These are phyloP conservation scores for Truncatella angustata DNA, from an alignment of 2,329 filamentous ascomycete genomes.

Conservation along the genomic window DNA sequence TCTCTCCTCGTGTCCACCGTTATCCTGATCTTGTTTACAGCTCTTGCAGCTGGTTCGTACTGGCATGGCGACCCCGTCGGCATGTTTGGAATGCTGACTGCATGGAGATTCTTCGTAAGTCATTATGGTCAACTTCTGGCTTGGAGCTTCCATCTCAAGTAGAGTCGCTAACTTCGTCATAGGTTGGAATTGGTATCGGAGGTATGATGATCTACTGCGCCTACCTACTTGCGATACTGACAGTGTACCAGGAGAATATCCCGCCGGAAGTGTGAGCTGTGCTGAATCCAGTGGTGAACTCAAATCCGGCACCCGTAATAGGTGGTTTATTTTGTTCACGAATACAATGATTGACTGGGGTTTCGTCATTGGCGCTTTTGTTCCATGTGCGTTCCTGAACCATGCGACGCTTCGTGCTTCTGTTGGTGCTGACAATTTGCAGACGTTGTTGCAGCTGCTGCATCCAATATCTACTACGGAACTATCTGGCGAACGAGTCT, in stretches of 20 bases:
- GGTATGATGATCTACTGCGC: constrained; percentile 33
- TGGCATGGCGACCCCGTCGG: constrained; percentile 65
- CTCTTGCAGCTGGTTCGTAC: constrained; percentile 75
- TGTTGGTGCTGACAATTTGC: neutral
- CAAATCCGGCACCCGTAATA: constrained; percentile 76
- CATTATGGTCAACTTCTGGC: neutral
- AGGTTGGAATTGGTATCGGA: constrained; percentile 74
- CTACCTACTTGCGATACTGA: constrained; percentile 7
- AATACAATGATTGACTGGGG: constrained; percentile 84
- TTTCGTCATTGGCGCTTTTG: constrained; percentile 77
- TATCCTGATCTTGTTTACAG: constrained; percentile 82
- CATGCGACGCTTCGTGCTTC: neutral
- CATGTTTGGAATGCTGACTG: constrained; percentile 75
- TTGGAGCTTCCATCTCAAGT: neutral
- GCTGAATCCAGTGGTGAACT: constrained; percentile 84
- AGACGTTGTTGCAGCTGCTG: constrained; percentile 55
- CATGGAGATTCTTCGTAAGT: constrained; percentile 78
- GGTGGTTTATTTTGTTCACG: constrained; percentile 89
- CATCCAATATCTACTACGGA: constrained; percentile 58
- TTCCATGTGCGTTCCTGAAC: constrained; percentile 50
- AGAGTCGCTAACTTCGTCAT: constrained; percentile 11
- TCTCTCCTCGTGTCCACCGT: constrained; percentile 77
- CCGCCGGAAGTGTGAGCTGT: constrained; percentile 78
- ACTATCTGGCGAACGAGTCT: constrained; percentile 81
- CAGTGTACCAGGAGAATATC: constrained; percentile 60